Conservation (phyloP, 768 basidiomycete genomes). For the Dendrothele bispora region DNA sequence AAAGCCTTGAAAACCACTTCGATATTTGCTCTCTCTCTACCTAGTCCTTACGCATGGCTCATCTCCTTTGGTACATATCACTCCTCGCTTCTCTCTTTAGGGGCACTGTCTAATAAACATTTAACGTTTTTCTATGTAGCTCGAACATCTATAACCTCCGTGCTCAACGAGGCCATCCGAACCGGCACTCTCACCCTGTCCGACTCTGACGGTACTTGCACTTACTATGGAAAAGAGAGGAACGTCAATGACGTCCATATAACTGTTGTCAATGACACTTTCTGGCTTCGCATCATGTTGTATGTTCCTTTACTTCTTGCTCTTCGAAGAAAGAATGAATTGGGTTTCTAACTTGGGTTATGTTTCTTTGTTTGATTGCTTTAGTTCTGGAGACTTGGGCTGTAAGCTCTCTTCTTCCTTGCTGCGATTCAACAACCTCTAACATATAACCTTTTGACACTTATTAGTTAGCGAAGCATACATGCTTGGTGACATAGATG, state of each 20-base stretch:
- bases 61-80: slow-evolving; percentile 44
- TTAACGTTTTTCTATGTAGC: no score
- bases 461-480: slow-evolving; percentile 68
- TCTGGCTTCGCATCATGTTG: slow-evolving; percentile 69
- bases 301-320: slow-evolving; percentile 31
- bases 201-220: slow-evolving; percentile 58
- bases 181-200: slow-evolving; percentile 61
- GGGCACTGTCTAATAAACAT: slow-evolving; percentile 1
- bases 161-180: slow-evolving; percentile 57
- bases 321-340: no score
- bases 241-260: slow-evolving; percentile 63
- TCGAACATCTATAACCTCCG: slow-evolving; percentile 57
- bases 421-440: not conserved
- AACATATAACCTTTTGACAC: slow-evolving; percentile 13
- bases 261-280: slow-evolving; percentile 56
- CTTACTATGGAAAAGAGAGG: slow-evolving; percentile 58
- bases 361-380: slow-evolving; percentile 20
- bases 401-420: slow-evolving; percentile 41
- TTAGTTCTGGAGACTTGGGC: slow-evolving; percentile 60
- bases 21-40: slow-evolving; percentile 40
- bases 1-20: slow-evolving; percentile 45
- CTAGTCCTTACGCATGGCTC: slow-evolving; percentile 50
- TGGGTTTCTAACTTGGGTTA: not conserved
- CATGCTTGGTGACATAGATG: slow-evolving; percentile 70
- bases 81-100: not conserved